Conservation (phyloP, 177 flowering plant species). For the Telopea speciosissima region DNA sequence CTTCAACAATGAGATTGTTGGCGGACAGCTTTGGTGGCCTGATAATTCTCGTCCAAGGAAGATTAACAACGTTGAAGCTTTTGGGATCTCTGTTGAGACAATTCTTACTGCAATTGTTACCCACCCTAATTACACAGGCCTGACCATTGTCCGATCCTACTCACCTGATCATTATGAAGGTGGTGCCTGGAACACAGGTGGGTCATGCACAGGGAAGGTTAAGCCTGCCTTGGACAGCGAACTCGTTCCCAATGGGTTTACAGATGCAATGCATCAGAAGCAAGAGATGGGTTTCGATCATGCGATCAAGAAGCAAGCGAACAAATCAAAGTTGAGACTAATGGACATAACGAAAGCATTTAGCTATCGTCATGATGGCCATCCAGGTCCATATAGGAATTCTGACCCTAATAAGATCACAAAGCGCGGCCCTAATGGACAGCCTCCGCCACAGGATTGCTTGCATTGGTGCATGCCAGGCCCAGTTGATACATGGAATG, state of each 20-base stretch:
- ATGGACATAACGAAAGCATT: constrained; percentile 86
- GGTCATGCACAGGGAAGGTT: constrained; percentile 87
- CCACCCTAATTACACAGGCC: constrained; percentile 69
- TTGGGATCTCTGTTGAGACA: constrained; percentile 75
- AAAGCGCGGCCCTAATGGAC: constrained; percentile 70
- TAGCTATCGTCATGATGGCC: constrained; percentile 80
- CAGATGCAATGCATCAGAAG: constrained; percentile 71
- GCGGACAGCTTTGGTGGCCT: constrained; percentile 97
- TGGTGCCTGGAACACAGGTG: constrained; percentile 98
- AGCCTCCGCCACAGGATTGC: constrained; percentile 96
- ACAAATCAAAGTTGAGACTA: constrained; percentile 51
- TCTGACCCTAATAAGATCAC: constrained; percentile 83
- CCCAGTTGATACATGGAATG: constrained; percentile 95
- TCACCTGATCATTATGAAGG: constrained; percentile 96
- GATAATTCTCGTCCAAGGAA: constrained; percentile 49
- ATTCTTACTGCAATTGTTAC: constrained; percentile 54
- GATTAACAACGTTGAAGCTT: constrained; percentile 66
- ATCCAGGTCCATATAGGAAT: constrained; percentile 88
- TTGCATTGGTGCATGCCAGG: constrained; percentile 99
- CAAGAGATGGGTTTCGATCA: constrained; percentile 66
- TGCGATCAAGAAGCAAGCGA: constrained; percentile 45
- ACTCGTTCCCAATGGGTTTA: constrained; percentile 63
- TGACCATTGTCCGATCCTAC: constrained; percentile 71
- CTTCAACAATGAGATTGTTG: constrained; percentile 68
- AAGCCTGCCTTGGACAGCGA: constrained; percentile 46